phyloP scores from a whole-genome alignment of 2,329 filamentous ascomycete species.

The Pseudohalonectria lignicola region DNA sequence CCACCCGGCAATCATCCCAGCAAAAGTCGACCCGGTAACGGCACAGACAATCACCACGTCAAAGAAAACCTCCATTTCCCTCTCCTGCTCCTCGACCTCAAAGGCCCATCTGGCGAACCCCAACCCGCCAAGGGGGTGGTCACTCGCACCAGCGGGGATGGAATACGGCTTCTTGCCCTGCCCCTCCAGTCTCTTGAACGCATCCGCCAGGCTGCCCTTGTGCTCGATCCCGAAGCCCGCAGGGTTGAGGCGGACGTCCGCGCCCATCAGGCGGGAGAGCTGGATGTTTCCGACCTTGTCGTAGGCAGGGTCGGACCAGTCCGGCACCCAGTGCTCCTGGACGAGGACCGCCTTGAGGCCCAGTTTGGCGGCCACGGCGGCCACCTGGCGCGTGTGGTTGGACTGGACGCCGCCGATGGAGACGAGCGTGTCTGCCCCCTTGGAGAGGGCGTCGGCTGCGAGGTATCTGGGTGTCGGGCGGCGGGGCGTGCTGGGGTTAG shows the following conservation, averaged over 20 bases:
- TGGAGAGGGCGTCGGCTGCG: conserved; percentile 46
- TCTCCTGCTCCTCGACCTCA: conserved; percentile 55
- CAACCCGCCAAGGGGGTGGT: conserved; percentile 58
- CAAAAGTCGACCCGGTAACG: conserved; percentile 61
- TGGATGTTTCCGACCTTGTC: conserved; percentile 61
- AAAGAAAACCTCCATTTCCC: conserved; percentile 50
- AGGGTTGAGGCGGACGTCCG: conserved; percentile 48
- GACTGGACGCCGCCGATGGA: conserved; percentile 59
- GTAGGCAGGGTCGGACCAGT: conserved; percentile 48
- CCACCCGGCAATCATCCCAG: conserved; percentile 59
- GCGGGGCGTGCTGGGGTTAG: background rate
- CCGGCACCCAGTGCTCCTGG: conserved; percentile 56
- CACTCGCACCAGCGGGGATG: conserved; percentile 60
- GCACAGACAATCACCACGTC: conserved; percentile 59
- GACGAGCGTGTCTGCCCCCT: conserved; percentile 50
- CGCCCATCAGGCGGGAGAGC: conserved; percentile 56
- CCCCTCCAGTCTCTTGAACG: conserved; percentile 44
- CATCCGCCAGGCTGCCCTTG: conserved; percentile 44
- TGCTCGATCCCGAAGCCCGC: conserved; percentile 58
- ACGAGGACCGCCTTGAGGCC: conserved; percentile 47
- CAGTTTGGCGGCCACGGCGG: conserved; percentile 46
- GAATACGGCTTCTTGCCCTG: conserved; percentile 55
- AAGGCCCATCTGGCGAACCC: conserved; percentile 64
- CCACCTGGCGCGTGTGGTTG: conserved; percentile 59
- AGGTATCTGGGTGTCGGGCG: conserved; percentile 37